These are phyloP conservation scores for Houttuynia cordata DNA, from an alignment of 164 flowering plant genomes.

Conservation along the genomic window DNA sequence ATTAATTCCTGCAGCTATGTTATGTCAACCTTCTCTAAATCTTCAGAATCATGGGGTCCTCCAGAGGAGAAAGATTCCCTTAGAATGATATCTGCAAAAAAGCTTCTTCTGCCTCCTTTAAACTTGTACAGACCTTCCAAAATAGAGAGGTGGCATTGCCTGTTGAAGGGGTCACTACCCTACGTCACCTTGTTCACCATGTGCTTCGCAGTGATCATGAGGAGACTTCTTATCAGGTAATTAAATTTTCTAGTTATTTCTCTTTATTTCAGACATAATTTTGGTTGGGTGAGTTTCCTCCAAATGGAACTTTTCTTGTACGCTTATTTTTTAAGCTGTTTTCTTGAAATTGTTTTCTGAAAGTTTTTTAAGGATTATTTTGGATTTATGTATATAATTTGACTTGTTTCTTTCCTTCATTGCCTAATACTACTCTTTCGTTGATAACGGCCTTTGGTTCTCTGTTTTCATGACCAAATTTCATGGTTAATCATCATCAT, in stretches of 20 bases:
- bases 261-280: too few relatives aligned
- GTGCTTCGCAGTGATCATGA: constrained; percentile 64
- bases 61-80: constrained; percentile 21
- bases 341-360: too few relatives aligned
- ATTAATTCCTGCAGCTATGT: constrained; percentile 84
- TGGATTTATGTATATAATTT: too few relatives aligned
- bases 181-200: constrained; percentile 56
- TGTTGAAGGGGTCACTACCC: constrained; percentile 61
- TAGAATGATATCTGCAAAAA: constrained; percentile 29
- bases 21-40: constrained; percentile 39
- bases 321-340: too few relatives aligned
- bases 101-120: constrained; percentile 43
- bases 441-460: too few relatives aligned
- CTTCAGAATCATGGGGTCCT: constrained; percentile 33
- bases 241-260: background rate
- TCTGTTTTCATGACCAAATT: too few relatives aligned
- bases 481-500: too few relatives aligned
- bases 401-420: too few relatives aligned
- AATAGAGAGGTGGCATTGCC: constrained; percentile 56
- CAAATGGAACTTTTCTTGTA: too few relatives aligned
- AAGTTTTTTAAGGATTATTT: too few relatives aligned
- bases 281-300: too few relatives aligned
- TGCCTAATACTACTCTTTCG: too few relatives aligned
- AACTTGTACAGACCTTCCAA: constrained; percentile 65
- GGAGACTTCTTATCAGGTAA: constrained; percentile 74